These are phyloP conservation scores for Naumovozyma castellii DNA, from an alignment of 805 yeast genomes.

Conservation along the genomic window DNA sequence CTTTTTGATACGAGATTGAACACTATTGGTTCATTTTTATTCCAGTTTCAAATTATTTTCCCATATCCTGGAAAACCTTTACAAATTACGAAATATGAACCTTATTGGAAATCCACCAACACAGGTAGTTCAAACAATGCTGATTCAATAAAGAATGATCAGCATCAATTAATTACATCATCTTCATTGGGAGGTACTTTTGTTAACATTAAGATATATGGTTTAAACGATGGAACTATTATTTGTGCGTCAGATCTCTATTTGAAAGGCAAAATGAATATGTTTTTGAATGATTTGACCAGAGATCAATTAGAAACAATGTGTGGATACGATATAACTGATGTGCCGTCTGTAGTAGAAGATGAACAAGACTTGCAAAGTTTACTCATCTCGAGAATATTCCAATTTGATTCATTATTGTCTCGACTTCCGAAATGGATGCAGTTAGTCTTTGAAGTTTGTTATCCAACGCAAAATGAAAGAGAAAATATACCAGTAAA, in stretches of 20 bases:
- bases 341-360: slow-evolving; percentile 13
- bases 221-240: slow-evolving; percentile 77
- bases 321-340: slow-evolving; percentile 21
- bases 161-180: slow-evolving; percentile 59
- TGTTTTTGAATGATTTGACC: slow-evolving; percentile 52
- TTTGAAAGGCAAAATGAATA: slow-evolving; percentile 37
- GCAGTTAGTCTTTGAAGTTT: slow-evolving; percentile 63
- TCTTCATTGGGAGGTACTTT: slow-evolving; percentile 83
- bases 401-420: slow-evolving; percentile 54
- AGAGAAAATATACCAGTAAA: slow-evolving; percentile 33
- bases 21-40: slow-evolving; percentile 70
- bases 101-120: slow-evolving; percentile 91
- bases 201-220: slow-evolving; percentile 55
- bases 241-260: slow-evolving; percentile 62
- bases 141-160: background rate
- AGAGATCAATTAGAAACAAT: slow-evolving; percentile 27
- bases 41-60: slow-evolving; percentile 71
- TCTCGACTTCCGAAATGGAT: slow-evolving; percentile 46
- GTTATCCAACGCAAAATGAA: slow-evolving; percentile 60
- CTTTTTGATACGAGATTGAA: slow-evolving; percentile 72
- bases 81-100: slow-evolving; percentile 75
- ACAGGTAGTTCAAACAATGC: too few relatives aligned
- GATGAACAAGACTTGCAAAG: slow-evolving; percentile 21
- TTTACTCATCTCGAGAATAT: slow-evolving; percentile 33
- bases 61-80: slow-evolving; percentile 81